Evolutionary conservation across 1,284 basidiomycete species (phyloP).

Genomic region (Bjerkandera adusta): DNA sequence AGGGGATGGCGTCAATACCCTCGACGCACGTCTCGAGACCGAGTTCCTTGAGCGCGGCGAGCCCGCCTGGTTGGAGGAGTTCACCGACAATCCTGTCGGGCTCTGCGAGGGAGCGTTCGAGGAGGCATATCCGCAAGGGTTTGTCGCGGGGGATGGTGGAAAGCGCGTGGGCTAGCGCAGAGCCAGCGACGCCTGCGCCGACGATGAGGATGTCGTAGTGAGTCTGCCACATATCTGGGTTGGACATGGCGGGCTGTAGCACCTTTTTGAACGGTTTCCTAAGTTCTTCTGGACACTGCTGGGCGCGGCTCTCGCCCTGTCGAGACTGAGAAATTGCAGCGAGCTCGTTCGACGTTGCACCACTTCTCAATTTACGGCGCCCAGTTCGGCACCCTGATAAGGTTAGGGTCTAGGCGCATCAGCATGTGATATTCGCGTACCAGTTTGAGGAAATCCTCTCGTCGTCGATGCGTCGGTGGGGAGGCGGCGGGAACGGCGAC

Average conservation of each 20-base stretch:
- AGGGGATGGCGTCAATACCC: constrained; percentile 85
- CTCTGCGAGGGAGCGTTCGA: constrained; percentile 88
- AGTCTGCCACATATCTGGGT: constrained; percentile 13
- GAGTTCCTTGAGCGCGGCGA: constrained; percentile 73
- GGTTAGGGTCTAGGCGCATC: too few relatives aligned
- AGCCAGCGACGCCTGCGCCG: constrained; percentile 88
- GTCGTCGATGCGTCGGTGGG: too few relatives aligned
- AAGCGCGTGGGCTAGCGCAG: constrained; percentile 71
- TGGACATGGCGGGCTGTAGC: neutral
- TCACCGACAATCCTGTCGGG: constrained; percentile 98
- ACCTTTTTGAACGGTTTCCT: constrained; percentile 4
- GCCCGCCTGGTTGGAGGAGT: constrained; percentile 93
- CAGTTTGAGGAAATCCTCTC: too few relatives aligned
- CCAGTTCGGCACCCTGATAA: too few relatives aligned
- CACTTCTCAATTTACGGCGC: too few relatives aligned
- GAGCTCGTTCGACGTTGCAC: too few relatives aligned
- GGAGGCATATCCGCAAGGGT: constrained; percentile 75
- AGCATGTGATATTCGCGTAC: too few relatives aligned
- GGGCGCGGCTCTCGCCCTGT: constrained; percentile 3
- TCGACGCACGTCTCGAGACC: constrained; percentile 79
- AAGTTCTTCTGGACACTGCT: constrained; percentile 2
- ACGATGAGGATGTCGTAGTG: constrained; percentile 81
- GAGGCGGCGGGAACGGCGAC: too few relatives aligned
- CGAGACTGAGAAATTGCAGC: too few relatives aligned
- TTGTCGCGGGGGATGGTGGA: constrained; percentile 44